Evolutionary conservation across 495 filamentous ascomycete genomes (phyloP).

Genomic region (Xylaria sp.): DNA sequence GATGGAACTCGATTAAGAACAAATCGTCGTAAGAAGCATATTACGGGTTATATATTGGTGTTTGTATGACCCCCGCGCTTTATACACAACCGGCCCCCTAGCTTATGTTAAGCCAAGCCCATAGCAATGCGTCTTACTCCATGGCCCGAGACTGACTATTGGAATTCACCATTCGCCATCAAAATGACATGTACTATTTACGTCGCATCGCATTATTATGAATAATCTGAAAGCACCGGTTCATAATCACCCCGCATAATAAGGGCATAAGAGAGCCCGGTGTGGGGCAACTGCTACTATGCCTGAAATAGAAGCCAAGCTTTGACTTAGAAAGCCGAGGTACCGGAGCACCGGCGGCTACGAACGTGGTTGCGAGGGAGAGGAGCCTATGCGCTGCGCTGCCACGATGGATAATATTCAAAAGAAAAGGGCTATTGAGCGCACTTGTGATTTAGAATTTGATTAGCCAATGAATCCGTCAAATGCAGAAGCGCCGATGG

Average conservation of each 20-base stretch:
- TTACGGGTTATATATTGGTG: background rate
- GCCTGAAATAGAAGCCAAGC: background rate
- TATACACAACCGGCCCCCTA: background rate
- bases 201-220: background rate
- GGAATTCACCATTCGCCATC: background rate
- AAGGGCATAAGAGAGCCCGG: background rate
- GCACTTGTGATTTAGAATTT: too few relatives aligned
- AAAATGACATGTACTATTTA: background rate
- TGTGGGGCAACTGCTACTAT: background rate
- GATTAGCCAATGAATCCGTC: too few relatives aligned
- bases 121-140: background rate
- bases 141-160: background rate
- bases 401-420: too few relatives aligned
- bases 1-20: background rate
- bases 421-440: too few relatives aligned
- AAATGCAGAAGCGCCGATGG: too few relatives aligned
- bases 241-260: slow-evolving; percentile 4
- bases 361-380: too few relatives aligned
- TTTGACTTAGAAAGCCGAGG: background rate
- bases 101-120: background rate
- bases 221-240: background rate
- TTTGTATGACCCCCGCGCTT: background rate
- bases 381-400: too few relatives aligned
- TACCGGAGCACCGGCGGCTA: too few relatives aligned
- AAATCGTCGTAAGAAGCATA: background rate